These are phyloP conservation scores for Acer negundo DNA, from an alignment of 345 rosid genomes.

Conservation along the genomic window DNA sequence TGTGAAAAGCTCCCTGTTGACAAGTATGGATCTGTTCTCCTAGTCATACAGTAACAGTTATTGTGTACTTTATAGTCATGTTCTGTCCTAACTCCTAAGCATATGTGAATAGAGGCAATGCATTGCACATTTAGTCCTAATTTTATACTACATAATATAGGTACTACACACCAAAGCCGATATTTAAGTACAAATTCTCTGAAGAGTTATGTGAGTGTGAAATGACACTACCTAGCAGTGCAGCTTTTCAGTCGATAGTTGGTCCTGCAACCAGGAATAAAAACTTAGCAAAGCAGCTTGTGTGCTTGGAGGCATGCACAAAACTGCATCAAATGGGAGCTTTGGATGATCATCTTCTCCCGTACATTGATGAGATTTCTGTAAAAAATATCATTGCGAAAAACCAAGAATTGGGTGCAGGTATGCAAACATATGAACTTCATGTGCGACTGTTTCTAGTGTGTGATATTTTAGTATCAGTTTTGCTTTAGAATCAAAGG, in stretches of 20 bases:
- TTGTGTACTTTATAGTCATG: not conserved
- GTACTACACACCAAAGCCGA: constrained; percentile 50
- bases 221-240: constrained; percentile 54
- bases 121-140: constrained; percentile 2
- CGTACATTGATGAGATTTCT: constrained; percentile 33
- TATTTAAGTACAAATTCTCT: constrained; percentile 35
- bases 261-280: constrained; percentile 57
- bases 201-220: constrained; percentile 45
- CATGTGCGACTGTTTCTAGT: not conserved
- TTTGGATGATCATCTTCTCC: constrained; percentile 58
- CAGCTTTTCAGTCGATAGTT: constrained; percentile 50
- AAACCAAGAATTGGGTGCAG: constrained; percentile 59
- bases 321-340: constrained; percentile 62
- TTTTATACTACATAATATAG: constrained; percentile 30
- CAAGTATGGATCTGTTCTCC: constrained; percentile 33
- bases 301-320: constrained; percentile 73
- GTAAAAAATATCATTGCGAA: constrained; percentile 28
- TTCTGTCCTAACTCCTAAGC: not conserved
- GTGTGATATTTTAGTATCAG: not conserved
- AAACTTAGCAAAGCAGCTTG: constrained; percentile 60
- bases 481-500: not conserved
- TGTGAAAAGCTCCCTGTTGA: constrained; percentile 64
- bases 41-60: not conserved
- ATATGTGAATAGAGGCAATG: constrained; percentile 5
- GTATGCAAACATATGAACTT: constrained; percentile 29